Conservation (phyloP, 768 basidiomycete species). For the Pilatotrama ljubarskyi region DNA sequence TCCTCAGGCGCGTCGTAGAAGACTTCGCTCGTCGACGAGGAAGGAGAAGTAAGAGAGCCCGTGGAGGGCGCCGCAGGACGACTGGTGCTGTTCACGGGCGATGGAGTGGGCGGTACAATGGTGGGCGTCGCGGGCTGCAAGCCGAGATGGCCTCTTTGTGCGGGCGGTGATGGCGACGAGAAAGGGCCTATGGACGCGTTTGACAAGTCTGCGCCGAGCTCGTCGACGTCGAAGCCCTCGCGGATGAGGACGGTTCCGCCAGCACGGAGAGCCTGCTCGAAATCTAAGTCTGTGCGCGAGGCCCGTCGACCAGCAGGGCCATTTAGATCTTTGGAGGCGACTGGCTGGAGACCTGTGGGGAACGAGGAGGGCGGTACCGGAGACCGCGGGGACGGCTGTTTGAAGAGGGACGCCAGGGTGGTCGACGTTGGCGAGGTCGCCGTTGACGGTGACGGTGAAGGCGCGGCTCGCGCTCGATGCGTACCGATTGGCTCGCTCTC, state of each 20-base stretch:
- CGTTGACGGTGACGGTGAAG: slow-evolving; percentile 2
- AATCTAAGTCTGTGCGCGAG: slow-evolving; percentile 78
- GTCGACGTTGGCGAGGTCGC: slow-evolving; percentile 15
- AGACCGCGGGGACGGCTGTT: slow-evolving; percentile 45
- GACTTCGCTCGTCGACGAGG: slow-evolving; percentile 59
- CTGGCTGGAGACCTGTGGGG: slow-evolving; percentile 54
- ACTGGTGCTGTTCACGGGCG: slow-evolving; percentile 36
- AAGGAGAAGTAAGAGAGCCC: slow-evolving; percentile 36
- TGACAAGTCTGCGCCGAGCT: slow-evolving; percentile 54
- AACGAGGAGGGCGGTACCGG: slow-evolving; percentile 49
- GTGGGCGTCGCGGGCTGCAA: slow-evolving; percentile 59
- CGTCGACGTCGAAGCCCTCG: slow-evolving; percentile 70
- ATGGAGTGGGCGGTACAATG: slow-evolving; percentile 70
- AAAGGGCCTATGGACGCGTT: slow-evolving; percentile 42
- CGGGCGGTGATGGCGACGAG: slow-evolving; percentile 43
- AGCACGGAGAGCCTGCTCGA: slow-evolving; percentile 70
- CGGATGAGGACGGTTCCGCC: slow-evolving; percentile 68
- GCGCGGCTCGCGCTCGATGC: slow-evolving; percentile 3
- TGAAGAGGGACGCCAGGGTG: slow-evolving; percentile 72
- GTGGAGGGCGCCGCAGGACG: slow-evolving; percentile 35
- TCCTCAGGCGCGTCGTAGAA: slow-evolving; percentile 64
- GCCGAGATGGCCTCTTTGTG: slow-evolving; percentile 37
- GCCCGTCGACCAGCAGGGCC: slow-evolving; percentile 45
- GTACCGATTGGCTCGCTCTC: slow-evolving; percentile 3
- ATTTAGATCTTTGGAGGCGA: slow-evolving; percentile 51